Conservation (phyloP, 2,329 filamentous ascomycete genomes). For the Lomentospora prolificans region DNA sequence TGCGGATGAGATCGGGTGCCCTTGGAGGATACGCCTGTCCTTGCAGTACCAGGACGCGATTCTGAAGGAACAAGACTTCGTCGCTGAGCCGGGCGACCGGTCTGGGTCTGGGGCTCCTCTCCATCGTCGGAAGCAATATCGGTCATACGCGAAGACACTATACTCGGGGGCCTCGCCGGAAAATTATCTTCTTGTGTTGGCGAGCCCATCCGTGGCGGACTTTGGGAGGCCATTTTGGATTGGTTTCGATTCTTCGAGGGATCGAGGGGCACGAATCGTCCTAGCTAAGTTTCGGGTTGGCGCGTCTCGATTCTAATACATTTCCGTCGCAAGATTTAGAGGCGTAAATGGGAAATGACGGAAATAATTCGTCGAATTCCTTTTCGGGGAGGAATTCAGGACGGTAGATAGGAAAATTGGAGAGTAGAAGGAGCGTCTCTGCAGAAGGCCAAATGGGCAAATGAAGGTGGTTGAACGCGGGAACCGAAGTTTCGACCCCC, state of each 20-base stretch:
- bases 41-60: conserved; percentile 45
- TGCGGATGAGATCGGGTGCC: conserved; percentile 44
- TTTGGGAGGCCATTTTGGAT: conserved; percentile 17
- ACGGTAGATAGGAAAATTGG: conserved; percentile 6
- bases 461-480: conserved; percentile 1
- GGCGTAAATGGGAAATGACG: neutral
- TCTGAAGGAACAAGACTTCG: conserved; percentile 31
- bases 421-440: neutral
- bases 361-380: neutral
- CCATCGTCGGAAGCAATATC: conserved; percentile 51
- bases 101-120: conserved; percentile 27
- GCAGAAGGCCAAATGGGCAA: neutral
- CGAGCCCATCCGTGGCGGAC: conserved; percentile 22
- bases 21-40: conserved; percentile 38
- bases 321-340: neutral
- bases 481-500: neutral
- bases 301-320: neutral
- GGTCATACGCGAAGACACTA: conserved; percentile 65
- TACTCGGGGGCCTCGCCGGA: conserved; percentile 43
- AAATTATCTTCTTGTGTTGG: conserved; percentile 10
- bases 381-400: neutral
- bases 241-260: conserved; percentile 25
- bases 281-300: neutral
- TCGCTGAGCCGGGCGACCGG: conserved; percentile 21
- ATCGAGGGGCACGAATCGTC: conserved; percentile 19